phyloP scores from a whole-genome alignment of 2,329 filamentous ascomycete species.

The Penicillium italicum region DNA sequence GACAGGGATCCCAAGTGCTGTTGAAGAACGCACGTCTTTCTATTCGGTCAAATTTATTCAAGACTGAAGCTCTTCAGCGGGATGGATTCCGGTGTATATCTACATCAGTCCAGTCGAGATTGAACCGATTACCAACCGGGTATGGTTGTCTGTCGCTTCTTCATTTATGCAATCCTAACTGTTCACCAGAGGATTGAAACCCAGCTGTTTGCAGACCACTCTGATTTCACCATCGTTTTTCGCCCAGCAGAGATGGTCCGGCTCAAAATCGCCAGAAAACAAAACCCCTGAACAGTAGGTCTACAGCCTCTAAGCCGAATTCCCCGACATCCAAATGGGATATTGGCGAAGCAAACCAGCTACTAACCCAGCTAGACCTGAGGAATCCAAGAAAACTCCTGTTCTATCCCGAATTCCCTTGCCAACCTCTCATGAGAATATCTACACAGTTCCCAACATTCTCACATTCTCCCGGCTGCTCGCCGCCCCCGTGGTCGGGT shows the following conservation, averaged over 20 bases:
- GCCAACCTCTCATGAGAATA: conserved; percentile 67
- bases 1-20: conserved; percentile 3
- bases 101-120: conserved; percentile 1
- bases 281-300: conserved; percentile 20
- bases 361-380: conserved; percentile 17
- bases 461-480: conserved; percentile 82
- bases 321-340: not conserved
- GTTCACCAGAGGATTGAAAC: conserved; percentile 4
- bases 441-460: conserved; percentile 94
- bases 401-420: conserved; percentile 34
- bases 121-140: conserved; percentile 8
- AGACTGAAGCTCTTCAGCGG: not conserved
- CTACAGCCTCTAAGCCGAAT: not conserved
- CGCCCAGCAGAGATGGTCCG: conserved; percentile 22
- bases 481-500: conserved; percentile 80
- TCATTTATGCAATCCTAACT: not conserved
- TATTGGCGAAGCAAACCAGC: not conserved
- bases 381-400: conserved; percentile 26
- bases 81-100: conserved; percentile 10
- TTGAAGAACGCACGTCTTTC: not conserved
- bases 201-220: not conserved
- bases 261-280: conserved; percentile 23
- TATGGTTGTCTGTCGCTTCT: not conserved
- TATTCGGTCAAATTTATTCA: conserved; percentile 1
- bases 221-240: conserved; percentile 5